Evolutionary conservation across 164 flowering plant genomes (phyloP), one percentile per base, ranked within the genome.

Genomic region (Berberis thunbergii): DNA sequence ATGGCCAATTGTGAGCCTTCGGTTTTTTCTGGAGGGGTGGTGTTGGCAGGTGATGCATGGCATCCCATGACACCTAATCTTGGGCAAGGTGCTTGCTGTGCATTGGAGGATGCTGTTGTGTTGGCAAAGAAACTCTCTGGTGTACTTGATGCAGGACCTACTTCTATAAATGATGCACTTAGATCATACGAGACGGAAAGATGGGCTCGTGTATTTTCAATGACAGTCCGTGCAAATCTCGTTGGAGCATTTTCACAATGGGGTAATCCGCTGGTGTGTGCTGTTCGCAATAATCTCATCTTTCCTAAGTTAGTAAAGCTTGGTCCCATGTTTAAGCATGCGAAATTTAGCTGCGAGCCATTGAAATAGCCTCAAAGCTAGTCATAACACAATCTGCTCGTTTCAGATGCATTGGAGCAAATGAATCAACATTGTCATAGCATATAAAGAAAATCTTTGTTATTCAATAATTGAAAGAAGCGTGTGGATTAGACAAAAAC

Each of bases 51-150:
- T 8, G 98, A 93, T 76, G 98, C 98, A 7, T 90, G 98, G 98
- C 98, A 93, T 61, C 98, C 98, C 2, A 93, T 93, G 98, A 93
- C 98, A 41, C 98, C 97, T 42, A 93, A 93, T 73, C 88, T 90
- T 0, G 98, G 98, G 5, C 98, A 90, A 82, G 98, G 97, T 38
- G 98, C 87, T 40, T 90, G 98, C 60, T 86, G 96, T 74, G 97
- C 98, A 2, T 57, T 93, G 56, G 98, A 90, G 62, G 98, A 93
- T 76, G 77, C 98, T 2, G 79, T 90, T 3, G 80, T 84, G 55
- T 75, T 93, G 40, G 80, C 92, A n/a, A 78, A 70, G 66, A 84
- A 84, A 67, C 86, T 93, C 1, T 80, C 83, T 4, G 44, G 49
- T 38, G 87, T 87, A 8, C 67, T 84, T 41, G 69, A 78, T 11